Conservation (phyloP, 352 stramenopile genomes). For the Phytopythium aichiense region DNA sequence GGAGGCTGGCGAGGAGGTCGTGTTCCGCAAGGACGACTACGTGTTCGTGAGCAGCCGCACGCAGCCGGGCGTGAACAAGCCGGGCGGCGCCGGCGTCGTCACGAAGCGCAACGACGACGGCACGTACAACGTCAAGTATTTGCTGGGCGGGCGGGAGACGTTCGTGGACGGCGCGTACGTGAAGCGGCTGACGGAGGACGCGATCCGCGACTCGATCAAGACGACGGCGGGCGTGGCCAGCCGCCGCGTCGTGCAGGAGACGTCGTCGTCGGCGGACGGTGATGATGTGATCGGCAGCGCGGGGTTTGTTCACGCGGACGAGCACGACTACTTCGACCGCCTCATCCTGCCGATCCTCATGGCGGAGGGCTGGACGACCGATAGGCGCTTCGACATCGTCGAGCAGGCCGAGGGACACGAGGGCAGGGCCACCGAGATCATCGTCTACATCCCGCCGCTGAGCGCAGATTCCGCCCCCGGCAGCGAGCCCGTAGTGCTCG, state of each 20-base stretch:
- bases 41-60: slow-evolving; percentile 77
- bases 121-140: slow-evolving; percentile 82
- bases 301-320: slow-evolving; percentile 18
- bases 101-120: slow-evolving; percentile 50
- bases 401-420: slow-evolving; percentile 36
- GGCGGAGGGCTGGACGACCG: slow-evolving; percentile 65
- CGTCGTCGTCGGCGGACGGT: neutral
- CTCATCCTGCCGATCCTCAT: slow-evolving; percentile 75
- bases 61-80: slow-evolving; percentile 75
- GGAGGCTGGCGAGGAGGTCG: slow-evolving; percentile 2
- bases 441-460: slow-evolving; percentile 31
- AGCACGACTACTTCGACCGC: slow-evolving; percentile 75
- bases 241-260: neutral
- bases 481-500: slow-evolving; percentile 21
- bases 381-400: slow-evolving; percentile 46
- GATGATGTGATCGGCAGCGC: slow-evolving; percentile 7
- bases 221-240: slow-evolving; percentile 12
- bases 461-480: slow-evolving; percentile 13
- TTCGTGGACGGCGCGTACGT: slow-evolving; percentile 55
- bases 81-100: slow-evolving; percentile 58
- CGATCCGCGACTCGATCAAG: slow-evolving; percentile 73
- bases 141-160: slow-evolving; percentile 77
- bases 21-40: slow-evolving; percentile 52
- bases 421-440: slow-evolving; percentile 31
- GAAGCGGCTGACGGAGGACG: slow-evolving; percentile 59